phyloP scores from a whole-genome alignment of 2,329 filamentous ascomycete species.

The Ambrosiella cleistominuta region DNA sequence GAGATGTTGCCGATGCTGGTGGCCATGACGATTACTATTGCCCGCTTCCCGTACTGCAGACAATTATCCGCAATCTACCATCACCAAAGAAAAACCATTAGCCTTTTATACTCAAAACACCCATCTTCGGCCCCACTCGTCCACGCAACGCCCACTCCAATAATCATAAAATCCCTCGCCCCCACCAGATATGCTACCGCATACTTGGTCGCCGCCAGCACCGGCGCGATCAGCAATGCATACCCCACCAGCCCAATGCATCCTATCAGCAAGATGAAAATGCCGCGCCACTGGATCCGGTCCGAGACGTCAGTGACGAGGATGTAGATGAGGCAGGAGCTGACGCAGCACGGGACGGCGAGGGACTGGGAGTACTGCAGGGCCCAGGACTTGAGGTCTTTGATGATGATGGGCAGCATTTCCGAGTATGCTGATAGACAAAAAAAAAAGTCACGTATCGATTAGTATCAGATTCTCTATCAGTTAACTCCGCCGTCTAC shows the following conservation, averaged over 20 bases:
- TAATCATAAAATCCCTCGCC: background rate
- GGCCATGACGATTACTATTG: too few relatives aligned
- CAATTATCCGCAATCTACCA: background rate
- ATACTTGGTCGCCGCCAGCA: background rate
- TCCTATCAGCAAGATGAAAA: background rate
- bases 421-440: background rate
- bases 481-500: background rate
- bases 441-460: background rate
- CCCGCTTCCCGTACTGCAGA: too few relatives aligned
- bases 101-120: background rate
- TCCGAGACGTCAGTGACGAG: background rate
- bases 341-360: background rate
- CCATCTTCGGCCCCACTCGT: background rate
- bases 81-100: background rate
- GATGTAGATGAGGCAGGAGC: background rate
- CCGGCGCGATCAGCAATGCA: background rate
- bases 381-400: background rate
- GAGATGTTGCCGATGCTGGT: too few relatives aligned
- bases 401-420: background rate
- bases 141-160: background rate
- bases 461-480: background rate
- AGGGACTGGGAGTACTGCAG: background rate
- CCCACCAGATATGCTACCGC: background rate
- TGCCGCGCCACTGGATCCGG: background rate
- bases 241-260: background rate